A percentile compares a stretch with the other conserved stretches of the same genome.
These are phyloP conservation scores for Cryptococcus sp. DNA, from an alignment of 1,284 basidiomycete species.

Conservation along the genomic window DNA sequence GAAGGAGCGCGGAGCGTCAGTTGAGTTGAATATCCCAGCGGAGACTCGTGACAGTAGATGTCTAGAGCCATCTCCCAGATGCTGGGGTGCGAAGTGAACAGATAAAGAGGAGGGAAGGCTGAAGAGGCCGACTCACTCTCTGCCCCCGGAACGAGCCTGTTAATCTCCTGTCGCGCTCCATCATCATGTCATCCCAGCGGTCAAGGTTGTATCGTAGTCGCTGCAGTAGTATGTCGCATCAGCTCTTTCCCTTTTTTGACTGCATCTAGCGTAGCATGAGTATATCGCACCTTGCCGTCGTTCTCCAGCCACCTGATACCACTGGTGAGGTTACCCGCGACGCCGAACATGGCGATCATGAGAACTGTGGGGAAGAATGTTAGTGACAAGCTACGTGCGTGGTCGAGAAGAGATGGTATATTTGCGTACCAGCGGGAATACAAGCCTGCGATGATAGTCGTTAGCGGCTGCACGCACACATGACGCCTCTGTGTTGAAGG, in stretches of 20 bases:
- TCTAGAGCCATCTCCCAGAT: too few species aligned
- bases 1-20: not conserved
- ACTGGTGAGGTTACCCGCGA: slow-evolving; percentile 78
- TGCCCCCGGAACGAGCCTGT: slow-evolving; percentile 86
- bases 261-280: not conserved
- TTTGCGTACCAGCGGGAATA: slow-evolving; percentile 75
- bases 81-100: not conserved
- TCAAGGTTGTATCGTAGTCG: slow-evolving; percentile 79
- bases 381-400: not conserved
- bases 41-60: too few species aligned
- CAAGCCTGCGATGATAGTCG: slow-evolving; percentile 56
- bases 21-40: not conserved
- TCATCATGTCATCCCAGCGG: slow-evolving; percentile 91
- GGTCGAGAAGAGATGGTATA: not conserved
- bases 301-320: slow-evolving; percentile 73
- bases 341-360: slow-evolving; percentile 81
- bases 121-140: slow-evolving; percentile 57
- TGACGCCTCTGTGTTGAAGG: not conserved
- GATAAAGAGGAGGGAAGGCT: not conserved
- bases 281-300: slow-evolving; percentile 72
- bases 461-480: not conserved
- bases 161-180: slow-evolving; percentile 78
- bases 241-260: too few species aligned
- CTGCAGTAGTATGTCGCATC: slow-evolving; percentile 50
- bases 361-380: slow-evolving; percentile 57